Conservation (phyloP, 371 early-diverging fungal species). For the Blakeslea trispora region DNA sequence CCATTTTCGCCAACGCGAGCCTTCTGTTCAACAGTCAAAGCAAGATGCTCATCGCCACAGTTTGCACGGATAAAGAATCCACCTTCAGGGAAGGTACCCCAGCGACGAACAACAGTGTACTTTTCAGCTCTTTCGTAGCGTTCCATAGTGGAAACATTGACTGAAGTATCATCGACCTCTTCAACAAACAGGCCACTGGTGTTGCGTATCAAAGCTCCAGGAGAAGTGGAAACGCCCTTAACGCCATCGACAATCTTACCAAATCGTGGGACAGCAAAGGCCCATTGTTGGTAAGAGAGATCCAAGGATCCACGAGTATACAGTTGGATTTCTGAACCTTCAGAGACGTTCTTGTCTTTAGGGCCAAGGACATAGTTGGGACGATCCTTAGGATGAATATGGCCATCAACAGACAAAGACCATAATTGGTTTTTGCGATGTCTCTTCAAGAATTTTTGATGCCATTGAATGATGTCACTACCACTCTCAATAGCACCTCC, state of each 20-base stretch:
- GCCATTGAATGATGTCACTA: slow-evolving; percentile 39
- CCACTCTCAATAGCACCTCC: slow-evolving; percentile 39
- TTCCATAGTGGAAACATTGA: slow-evolving; percentile 23
- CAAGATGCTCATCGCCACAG: slow-evolving; percentile 34
- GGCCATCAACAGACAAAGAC: slow-evolving; percentile 49
- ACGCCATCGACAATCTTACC: slow-evolving; percentile 20
- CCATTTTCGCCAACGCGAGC: slow-evolving; percentile 18
- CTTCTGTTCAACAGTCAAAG: slow-evolving; percentile 40
- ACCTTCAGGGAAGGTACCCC: slow-evolving; percentile 49
- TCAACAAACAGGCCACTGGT: slow-evolving; percentile 23
- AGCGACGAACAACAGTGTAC: slow-evolving; percentile 37
- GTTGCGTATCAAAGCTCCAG: slow-evolving; percentile 9
- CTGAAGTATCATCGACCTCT: slow-evolving; percentile 15
- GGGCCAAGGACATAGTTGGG: slow-evolving; percentile 38
- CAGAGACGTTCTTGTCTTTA: slow-evolving; percentile 21
- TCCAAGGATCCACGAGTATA: slow-evolving; percentile 37
- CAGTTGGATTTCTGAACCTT: slow-evolving; percentile 34
- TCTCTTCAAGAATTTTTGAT: slow-evolving; percentile 33
- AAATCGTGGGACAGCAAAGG: slow-evolving; percentile 42
- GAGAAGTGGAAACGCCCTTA: slow-evolving; percentile 8
- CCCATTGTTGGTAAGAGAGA: slow-evolving; percentile 36
- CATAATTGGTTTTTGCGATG: slow-evolving; percentile 47
- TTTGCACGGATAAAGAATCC: slow-evolving; percentile 42
- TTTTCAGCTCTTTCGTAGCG: slow-evolving; percentile 32
- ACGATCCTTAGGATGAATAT: slow-evolving; percentile 36